Conservation (phyloP, 2,329 filamentous ascomycete genomes). For the Exophiala sp. region DNA sequence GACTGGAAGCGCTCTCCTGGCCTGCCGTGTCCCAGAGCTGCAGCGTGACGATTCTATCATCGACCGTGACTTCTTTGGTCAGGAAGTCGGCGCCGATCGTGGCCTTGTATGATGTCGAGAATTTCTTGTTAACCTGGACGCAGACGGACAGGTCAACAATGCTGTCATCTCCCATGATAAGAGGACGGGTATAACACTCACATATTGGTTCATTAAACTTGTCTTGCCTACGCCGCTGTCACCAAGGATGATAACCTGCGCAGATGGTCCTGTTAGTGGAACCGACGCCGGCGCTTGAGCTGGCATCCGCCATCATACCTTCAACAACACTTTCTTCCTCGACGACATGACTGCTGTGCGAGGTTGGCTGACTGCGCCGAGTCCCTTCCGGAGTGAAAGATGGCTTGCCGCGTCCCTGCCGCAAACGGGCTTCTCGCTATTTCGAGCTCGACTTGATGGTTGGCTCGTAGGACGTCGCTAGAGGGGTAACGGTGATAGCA, state of each 20-base stretch:
- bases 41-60: slow-evolving; percentile 97
- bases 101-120: slow-evolving; percentile 98
- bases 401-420: not conserved
- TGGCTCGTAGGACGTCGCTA: not conserved
- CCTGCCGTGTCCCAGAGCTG: slow-evolving; percentile 99
- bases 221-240: slow-evolving; percentile 99
- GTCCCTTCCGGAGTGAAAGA: not conserved
- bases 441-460: slow-evolving; percentile 1
- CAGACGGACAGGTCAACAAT: slow-evolving; percentile 5
- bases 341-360: slow-evolving; percentile 56
- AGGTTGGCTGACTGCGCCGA: not conserved
- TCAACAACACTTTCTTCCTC: slow-evolving; percentile 84
- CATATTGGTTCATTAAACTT: slow-evolving; percentile 99
- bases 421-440: not conserved
- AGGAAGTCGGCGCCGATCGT: slow-evolving; percentile 98
- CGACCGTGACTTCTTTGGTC: slow-evolving; percentile 94
- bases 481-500: too few relatives aligned
- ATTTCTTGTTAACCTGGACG: slow-evolving; percentile 96
- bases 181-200: slow-evolving; percentile 47
- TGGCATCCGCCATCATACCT: slow-evolving; percentile 52
- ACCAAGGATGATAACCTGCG: slow-evolving; percentile 93
- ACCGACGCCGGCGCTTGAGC: slow-evolving; percentile 4
- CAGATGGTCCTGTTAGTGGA: slow-evolving; percentile 10
- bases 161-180: not conserved
- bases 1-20: slow-evolving; percentile 97